These are phyloP conservation scores for Phytophthora megakarya DNA, from an alignment of 352 stramenopile species.

Conservation along the genomic window DNA sequence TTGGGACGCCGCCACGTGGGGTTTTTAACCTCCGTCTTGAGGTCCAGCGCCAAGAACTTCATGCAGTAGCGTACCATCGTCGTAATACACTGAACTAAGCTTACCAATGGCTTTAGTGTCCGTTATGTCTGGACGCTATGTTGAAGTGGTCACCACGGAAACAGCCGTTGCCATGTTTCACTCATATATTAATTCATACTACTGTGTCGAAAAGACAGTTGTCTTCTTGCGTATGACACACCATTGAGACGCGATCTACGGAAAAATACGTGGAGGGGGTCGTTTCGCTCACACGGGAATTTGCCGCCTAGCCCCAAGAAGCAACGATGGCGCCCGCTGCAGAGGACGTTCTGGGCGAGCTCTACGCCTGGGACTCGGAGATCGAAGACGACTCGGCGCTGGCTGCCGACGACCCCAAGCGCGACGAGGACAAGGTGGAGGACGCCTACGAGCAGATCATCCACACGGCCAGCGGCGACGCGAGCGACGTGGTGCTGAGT, in stretches of 20 bases:
- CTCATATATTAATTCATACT: not conserved
- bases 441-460: conserved; percentile 83
- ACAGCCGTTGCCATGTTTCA: not conserved
- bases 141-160: conserved; percentile 9
- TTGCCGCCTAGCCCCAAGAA: conserved; percentile 4
- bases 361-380: conserved; percentile 71
- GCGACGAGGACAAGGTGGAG: conserved; percentile 73
- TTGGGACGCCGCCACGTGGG: conserved; percentile 8
- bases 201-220: conserved; percentile 11
- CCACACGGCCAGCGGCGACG: conserved; percentile 44
- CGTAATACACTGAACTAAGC: not conserved
- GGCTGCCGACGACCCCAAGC: conserved; percentile 45
- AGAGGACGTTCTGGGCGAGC: conserved; percentile 56
- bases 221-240: conserved; percentile 8
- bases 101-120: not conserved
- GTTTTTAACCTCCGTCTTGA: conserved; percentile 3
- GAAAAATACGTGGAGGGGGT: conserved; percentile 30
- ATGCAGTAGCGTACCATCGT: conserved; percentile 9
- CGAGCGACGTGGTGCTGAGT: conserved; percentile 59
- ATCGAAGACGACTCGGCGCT: conserved; percentile 69
- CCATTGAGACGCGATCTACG: conserved; percentile 21
- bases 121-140: not conserved
- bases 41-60: too few species aligned
- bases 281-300: conserved; percentile 27
- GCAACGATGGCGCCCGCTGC: conserved; percentile 18